A percentile compares a stretch with the other conserved stretches of the same genome.
Evolutionary conservation across 768 basidiomycete genomes (phyloP).

Genomic region (Hypholoma fasciculare): DNA sequence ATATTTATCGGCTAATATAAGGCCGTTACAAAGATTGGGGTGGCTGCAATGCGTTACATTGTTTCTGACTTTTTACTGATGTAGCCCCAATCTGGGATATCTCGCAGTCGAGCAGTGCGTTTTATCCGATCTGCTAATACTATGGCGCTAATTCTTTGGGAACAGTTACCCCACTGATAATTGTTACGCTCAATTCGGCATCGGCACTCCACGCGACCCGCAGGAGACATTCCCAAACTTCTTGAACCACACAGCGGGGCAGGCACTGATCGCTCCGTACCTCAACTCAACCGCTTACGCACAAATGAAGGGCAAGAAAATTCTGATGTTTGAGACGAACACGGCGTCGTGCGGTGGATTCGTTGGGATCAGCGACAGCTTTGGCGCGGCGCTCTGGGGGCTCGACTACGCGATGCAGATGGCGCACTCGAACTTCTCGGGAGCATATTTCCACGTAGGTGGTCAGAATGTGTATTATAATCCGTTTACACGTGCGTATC

Average conservation of each 20-base stretch:
- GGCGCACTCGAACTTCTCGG: constrained; percentile 55
- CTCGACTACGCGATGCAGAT: constrained; percentile 61
- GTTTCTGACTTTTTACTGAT: no score
- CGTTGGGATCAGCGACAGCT: constrained; percentile 59
- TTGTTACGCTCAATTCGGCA: constrained; percentile 51
- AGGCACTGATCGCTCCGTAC: constrained; percentile 52
- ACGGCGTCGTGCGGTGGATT: constrained; percentile 72
- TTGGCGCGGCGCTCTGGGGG: constrained; percentile 65
- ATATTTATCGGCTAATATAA: no score
- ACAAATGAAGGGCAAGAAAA: constrained; percentile 38
- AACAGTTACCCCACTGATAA: constrained; percentile 61
- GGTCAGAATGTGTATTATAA: constrained; percentile 69
- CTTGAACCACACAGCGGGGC: constrained; percentile 60
- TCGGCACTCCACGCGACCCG: constrained; percentile 40
- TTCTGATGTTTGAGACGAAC: constrained; percentile 74
- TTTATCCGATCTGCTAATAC: background rate
- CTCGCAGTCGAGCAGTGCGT: constrained; percentile 59
- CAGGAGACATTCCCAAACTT: constrained; percentile 54
- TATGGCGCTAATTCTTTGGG: constrained; percentile 15
- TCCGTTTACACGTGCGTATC: constrained; percentile 38
- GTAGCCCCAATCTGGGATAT: constrained; percentile 36
- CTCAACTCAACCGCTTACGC: constrained; percentile 52
- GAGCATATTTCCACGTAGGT: constrained; percentile 55
- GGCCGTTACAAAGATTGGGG: no score
- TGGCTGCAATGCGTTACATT: no score